Conservation (phyloP, 2,329 filamentous ascomycete genomes). For the Colletotrichum liriopes region DNA sequence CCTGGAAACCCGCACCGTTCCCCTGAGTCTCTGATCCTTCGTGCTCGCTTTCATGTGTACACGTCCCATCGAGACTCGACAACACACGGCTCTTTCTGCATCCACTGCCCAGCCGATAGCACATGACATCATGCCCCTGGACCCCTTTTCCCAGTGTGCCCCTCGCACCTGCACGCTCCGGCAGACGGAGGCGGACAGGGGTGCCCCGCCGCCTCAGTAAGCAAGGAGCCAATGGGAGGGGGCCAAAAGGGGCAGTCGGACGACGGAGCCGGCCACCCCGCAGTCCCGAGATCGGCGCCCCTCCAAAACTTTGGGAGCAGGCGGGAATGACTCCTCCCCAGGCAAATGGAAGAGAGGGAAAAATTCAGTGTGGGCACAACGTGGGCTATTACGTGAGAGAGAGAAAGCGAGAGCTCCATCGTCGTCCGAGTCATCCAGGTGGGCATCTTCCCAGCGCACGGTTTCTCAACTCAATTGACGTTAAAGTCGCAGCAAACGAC, state of each 20-base stretch:
- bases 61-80: background rate
- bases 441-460: constrained; percentile 13
- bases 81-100: background rate
- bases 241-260: background rate
- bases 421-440: constrained; percentile 1
- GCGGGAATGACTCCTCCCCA: constrained; percentile 26
- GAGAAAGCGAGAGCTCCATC: constrained; percentile 9
- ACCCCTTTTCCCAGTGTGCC: background rate
- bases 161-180: constrained; percentile 24
- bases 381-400: constrained; percentile 27
- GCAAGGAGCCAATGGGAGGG: constrained; percentile 8
- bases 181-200: constrained; percentile 37
- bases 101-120: background rate
- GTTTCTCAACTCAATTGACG: background rate
- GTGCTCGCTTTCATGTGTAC: background rate
- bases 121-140: constrained; percentile 23
- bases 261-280: constrained; percentile 23
- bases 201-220: constrained; percentile 21
- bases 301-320: constrained; percentile 23
- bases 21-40: no score
- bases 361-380: background rate
- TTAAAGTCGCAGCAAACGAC: constrained; percentile 8
- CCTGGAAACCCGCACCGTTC: background rate
- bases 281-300: constrained; percentile 41
- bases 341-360: constrained; percentile 1